phyloP scores from a whole-genome alignment of 495 filamentous ascomycete species.

The Annulohypoxylon bovei region DNA sequence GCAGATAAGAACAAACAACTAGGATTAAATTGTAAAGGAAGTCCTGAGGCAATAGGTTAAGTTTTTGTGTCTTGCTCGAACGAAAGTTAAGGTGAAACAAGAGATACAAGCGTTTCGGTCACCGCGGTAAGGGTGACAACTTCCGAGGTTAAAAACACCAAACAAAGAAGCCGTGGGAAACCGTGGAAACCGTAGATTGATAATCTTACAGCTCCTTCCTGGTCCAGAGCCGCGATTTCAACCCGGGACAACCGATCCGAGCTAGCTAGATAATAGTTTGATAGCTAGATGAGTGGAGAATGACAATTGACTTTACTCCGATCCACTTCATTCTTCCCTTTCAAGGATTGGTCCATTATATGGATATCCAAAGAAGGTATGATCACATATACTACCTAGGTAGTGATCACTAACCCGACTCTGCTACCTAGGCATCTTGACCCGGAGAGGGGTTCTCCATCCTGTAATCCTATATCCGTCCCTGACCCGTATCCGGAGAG shows the following conservation, averaged over 20 bases:
- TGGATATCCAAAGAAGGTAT: background rate
- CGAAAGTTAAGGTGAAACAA: background rate
- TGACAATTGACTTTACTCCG: background rate
- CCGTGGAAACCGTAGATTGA: background rate
- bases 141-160: conserved; percentile 6
- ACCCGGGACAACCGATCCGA: background rate
- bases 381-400: background rate
- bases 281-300: background rate
- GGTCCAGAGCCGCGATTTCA: background rate
- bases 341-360: background rate
- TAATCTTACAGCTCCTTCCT: background rate
- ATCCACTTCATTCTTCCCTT: background rate
- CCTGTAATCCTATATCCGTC: background rate
- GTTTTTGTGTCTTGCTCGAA: background rate
- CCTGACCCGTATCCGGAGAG: background rate
- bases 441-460: background rate
- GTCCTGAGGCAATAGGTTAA: background rate
- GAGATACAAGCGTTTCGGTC: background rate
- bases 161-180: conserved; percentile 4
- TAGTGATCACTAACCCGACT: no score
- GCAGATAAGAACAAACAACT: background rate
- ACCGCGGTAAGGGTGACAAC: conserved; percentile 1
- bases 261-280: background rate
- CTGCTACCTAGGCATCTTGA: background rate
- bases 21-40: background rate